Percentiles rank a stretch among this genome's conserved stretches.
Evolutionary conservation across 352 stramenopile species (phyloP).

Genomic region (Pythium folliculosum): DNA sequence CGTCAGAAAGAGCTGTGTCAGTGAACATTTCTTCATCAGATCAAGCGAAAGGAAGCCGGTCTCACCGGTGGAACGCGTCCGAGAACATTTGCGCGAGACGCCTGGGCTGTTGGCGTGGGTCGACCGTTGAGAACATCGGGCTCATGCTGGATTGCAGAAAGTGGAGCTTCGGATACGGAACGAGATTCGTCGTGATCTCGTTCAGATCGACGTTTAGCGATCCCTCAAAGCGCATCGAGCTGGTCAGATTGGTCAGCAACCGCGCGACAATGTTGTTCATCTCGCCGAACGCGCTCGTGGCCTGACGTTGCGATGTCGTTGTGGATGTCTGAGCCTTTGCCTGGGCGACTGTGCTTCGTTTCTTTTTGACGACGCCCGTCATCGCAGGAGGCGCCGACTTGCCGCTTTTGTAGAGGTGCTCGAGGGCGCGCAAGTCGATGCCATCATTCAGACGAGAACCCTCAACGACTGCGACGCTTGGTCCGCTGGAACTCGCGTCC

Average conservation of each 20-base stretch:
- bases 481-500: background rate
- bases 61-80: slow-evolving; percentile 63
- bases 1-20: background rate
- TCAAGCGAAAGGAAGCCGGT: background rate
- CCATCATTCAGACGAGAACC: slow-evolving; percentile 46
- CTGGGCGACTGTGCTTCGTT: slow-evolving; percentile 2
- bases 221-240: slow-evolving; percentile 98
- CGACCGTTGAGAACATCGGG: slow-evolving; percentile 47
- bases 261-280: slow-evolving; percentile 98
- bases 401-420: slow-evolving; percentile 52
- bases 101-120: slow-evolving; percentile 55
- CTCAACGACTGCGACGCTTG: slow-evolving; percentile 24
- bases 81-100: slow-evolving; percentile 68
- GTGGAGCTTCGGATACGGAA: slow-evolving; percentile 98
- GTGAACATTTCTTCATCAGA: background rate
- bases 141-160: slow-evolving; percentile 94
- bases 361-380: slow-evolving; percentile 29
- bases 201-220: slow-evolving; percentile 99
- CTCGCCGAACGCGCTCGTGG: slow-evolving; percentile 93
- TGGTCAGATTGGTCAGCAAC: slow-evolving; percentile 98
- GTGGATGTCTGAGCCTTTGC: slow-evolving; percentile 6
- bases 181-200: slow-evolving; percentile 99
- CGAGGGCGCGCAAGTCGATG: slow-evolving; percentile 50
- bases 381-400: slow-evolving; percentile 25
- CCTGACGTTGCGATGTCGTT: slow-evolving; percentile 19